Base-by-base conservation (phyloP, 208 protist species). In the Endotrypanum monterogeii region DNA sequence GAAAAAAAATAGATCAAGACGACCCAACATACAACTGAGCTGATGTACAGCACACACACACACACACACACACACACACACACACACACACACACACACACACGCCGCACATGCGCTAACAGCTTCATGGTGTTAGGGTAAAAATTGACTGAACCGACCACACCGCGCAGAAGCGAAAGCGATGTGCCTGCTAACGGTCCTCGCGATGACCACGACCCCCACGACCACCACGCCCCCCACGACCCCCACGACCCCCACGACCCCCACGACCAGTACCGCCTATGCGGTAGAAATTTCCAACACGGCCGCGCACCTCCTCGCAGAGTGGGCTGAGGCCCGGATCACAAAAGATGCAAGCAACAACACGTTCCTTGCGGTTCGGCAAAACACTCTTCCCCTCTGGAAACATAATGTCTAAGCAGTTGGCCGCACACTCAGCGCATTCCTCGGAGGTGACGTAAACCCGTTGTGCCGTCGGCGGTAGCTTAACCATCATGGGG, bases 401-500 rank as follows among this genome's bases (percentile, higher is more conserved):
- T 2, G 89, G 89, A 65, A 96, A 96, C 77, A 92, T 82, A 0
- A 96, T 62, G 56, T 94, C 85, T 35, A 96, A 56, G 72, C 82
- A 86, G 73, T 86, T 90, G 14, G 92, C 88, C 16, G 89, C 90
- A 70, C 92, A 96, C 9, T 95, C 89, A 1, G 41, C 41, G 72
- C 92, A 96, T 70, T 95, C 90, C 82, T 93, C 87, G 11, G 80
- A 74, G 71, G 79, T 94, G 39, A 90, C 92, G 55, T 87, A 82
- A 3, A 96, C 87, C 30, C 92, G 89, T 80, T 94, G 89, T 37
- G 92, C 92, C 5, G 86, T 90, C 0, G 92, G 90, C 12, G 93
- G 93, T 14, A 97, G 89, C 67, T 79, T 83, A 70, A 97, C 85
- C 89, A 97, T 97, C 89, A 97, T 95, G 44, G 82, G 81, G 71